Evolutionary conservation across 1,139 yeast species (phyloP).

Genomic region (Ashbya aceris): DNA sequence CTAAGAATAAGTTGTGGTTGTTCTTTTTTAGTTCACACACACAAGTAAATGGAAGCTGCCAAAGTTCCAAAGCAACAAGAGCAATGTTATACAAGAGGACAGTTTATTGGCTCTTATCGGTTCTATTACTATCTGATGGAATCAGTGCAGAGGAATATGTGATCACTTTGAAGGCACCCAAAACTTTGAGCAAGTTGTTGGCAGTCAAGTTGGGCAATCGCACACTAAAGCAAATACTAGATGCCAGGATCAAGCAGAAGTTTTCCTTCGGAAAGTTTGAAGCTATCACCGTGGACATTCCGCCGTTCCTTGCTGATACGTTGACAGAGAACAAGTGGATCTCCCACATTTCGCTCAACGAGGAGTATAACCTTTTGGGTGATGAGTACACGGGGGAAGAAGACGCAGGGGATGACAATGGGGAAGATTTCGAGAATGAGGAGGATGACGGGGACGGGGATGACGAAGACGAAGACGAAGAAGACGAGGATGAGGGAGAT

Average conservation of each 20-base stretch:
- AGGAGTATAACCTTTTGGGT: slow-evolving; percentile 3
- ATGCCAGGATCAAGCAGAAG: slow-evolving; percentile 30
- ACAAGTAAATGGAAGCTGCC: slow-evolving; percentile 1
- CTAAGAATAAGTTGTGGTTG: background rate
- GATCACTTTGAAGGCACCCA: slow-evolving; percentile 22
- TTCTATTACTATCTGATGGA: slow-evolving; percentile 1
- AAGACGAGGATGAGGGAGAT: slow-evolving; percentile 11
- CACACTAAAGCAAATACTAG: slow-evolving; percentile 12
- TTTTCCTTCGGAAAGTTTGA: slow-evolving; percentile 52
- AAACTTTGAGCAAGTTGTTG: slow-evolving; percentile 19
- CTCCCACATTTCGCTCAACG: slow-evolving; percentile 3
- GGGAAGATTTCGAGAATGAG: background rate
- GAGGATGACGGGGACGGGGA: slow-evolving; percentile 25
- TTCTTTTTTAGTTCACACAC: background rate
- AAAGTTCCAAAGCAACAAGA: slow-evolving; percentile 2
- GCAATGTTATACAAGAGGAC: slow-evolving; percentile 4
- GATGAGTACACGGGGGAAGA: background rate
- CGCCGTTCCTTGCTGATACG: slow-evolving; percentile 39
- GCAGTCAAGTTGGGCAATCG: slow-evolving; percentile 19
- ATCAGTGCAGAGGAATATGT: slow-evolving; percentile 17
- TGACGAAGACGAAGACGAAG: slow-evolving; percentile 20
- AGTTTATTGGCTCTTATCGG: slow-evolving; percentile 2
- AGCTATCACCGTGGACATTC: slow-evolving; percentile 55
- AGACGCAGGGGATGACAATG: slow-evolving; percentile 9
- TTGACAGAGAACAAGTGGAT: slow-evolving; percentile 31